phyloP scores from a whole-genome alignment of 495 filamentous ascomycete genomes.

The Trichoderma asperelloides region DNA sequence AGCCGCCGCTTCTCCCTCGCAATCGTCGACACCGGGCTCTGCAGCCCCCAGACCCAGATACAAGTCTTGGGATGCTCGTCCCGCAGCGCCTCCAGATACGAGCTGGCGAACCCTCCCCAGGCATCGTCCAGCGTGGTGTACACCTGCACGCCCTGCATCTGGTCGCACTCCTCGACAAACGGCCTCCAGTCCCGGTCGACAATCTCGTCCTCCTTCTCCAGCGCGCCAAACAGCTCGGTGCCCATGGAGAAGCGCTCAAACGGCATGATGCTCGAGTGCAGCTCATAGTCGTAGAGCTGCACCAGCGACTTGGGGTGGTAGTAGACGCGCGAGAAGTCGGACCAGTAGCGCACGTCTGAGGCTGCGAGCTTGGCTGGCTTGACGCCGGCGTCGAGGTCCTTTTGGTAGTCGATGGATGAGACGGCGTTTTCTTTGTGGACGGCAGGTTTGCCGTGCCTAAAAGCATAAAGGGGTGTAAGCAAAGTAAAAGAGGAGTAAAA shows the following conservation, averaged over 20 bases:
- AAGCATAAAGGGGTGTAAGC: not conserved
- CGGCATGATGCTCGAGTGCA: constrained; percentile 65
- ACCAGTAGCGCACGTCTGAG: constrained; percentile 81
- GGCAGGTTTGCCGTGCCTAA: constrained; percentile 61
- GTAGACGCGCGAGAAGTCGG: constrained; percentile 83
- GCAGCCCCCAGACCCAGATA: constrained; percentile 79
- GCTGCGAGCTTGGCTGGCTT: constrained; percentile 54
- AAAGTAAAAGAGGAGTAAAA: not conserved
- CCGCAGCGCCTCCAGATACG: constrained; percentile 69
- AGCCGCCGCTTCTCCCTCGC: constrained; percentile 30
- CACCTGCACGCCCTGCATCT: constrained; percentile 79
- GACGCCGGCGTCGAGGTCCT: constrained; percentile 61
- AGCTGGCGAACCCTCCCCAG: constrained; percentile 81
- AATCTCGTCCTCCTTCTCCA: constrained; percentile 80
- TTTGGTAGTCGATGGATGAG: constrained; percentile 62
- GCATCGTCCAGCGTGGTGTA: constrained; percentile 75
- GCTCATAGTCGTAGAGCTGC: constrained; percentile 79
- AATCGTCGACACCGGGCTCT: constrained; percentile 22
- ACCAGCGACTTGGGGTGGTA: constrained; percentile 87
- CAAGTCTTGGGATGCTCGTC: constrained; percentile 86
- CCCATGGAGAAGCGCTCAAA: constrained; percentile 77
- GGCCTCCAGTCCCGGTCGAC: constrained; percentile 79
- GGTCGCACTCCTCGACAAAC: constrained; percentile 89
- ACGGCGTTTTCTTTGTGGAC: constrained; percentile 60
- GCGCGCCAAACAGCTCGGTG: constrained; percentile 68